Percentiles rank a stretch among this genome's conserved stretches.
Evolutionary conservation across 305 asterid species (phyloP).

Genomic region (Fraxinus baroniana): DNA sequence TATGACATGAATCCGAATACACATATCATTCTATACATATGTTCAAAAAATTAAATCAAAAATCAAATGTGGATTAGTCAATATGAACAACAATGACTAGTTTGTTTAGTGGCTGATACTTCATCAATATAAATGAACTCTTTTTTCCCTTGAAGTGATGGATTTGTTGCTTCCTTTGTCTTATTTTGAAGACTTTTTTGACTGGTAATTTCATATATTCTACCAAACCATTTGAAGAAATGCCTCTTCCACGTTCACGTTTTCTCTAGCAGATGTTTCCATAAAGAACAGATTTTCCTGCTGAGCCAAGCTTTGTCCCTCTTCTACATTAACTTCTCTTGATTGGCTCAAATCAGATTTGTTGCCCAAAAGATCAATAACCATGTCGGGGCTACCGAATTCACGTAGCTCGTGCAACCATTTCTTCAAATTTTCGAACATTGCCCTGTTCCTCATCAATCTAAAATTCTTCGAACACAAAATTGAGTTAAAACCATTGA

Average conservation of each 20-base stretch:
- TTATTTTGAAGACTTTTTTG: conserved; percentile 45
- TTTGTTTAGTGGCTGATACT: conserved; percentile 70
- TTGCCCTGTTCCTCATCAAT: conserved; percentile 12
- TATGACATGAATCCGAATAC: too few relatives aligned
- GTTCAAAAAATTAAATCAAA: too few relatives aligned
- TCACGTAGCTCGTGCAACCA: conserved; percentile 75
- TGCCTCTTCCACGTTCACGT: conserved; percentile 78
- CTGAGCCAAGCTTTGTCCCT: conserved; percentile 59
- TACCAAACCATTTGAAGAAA: conserved; percentile 63
- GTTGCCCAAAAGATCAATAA: conserved; percentile 71
- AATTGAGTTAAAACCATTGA: too few relatives aligned
- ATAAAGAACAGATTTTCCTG: conserved; percentile 57
- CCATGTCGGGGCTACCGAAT: conserved; percentile 63
- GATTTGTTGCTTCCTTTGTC: conserved; percentile 34
- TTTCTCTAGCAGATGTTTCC: conserved; percentile 85
- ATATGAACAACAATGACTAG: conserved; percentile 50
- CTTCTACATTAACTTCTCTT: conserved; percentile 26
- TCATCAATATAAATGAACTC: conserved; percentile 60
- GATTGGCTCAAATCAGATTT: conserved; percentile 56
- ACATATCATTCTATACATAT: too few relatives aligned
- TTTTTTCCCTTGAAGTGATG: conserved; percentile 38
- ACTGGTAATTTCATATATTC: conserved; percentile 49
- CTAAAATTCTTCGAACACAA: too few relatives aligned
- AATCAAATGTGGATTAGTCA: not conserved
- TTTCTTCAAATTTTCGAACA: conserved; percentile 60